Conservation (phyloP, 345 rosid species). For the Hibiscus mutabilis region DNA sequence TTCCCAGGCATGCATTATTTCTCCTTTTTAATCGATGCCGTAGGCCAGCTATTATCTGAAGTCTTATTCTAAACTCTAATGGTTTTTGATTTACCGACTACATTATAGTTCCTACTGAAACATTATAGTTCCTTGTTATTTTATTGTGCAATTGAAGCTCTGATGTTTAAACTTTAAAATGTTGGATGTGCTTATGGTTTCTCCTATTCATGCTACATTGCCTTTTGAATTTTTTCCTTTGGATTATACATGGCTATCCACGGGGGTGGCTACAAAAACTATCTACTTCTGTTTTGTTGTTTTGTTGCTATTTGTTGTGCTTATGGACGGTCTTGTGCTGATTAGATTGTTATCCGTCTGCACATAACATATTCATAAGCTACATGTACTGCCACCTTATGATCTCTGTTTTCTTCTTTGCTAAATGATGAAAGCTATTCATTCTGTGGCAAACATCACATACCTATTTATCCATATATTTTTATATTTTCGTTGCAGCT, state of each 20-base stretch:
- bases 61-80: not conserved
- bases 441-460: conserved; percentile 4
- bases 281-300: not conserved
- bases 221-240: conserved; percentile 1
- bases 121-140: too few species aligned
- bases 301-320: not conserved
- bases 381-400: not conserved
- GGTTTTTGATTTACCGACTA: not conserved
- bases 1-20: too few species aligned
- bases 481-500: not conserved
- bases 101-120: not conserved
- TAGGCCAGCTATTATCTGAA: not conserved
- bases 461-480: not conserved
- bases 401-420: not conserved
- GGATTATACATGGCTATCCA: not conserved
- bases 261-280: not conserved
- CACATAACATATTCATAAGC: conserved; percentile 11
- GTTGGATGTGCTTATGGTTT: conserved; percentile 17
- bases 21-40: not conserved
- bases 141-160: too few species aligned
- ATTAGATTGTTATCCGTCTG: not conserved
- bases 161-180: too few species aligned
- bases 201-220: not conserved
- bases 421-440: not conserved
- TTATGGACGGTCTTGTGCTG: conserved; percentile 10